A percentile compares a stretch with the other conserved stretches of the same genome.
phyloP scores from a whole-genome alignment of 2,329 filamentous ascomycete genomes.

The Neopestalotiopsis clavispora region DNA sequence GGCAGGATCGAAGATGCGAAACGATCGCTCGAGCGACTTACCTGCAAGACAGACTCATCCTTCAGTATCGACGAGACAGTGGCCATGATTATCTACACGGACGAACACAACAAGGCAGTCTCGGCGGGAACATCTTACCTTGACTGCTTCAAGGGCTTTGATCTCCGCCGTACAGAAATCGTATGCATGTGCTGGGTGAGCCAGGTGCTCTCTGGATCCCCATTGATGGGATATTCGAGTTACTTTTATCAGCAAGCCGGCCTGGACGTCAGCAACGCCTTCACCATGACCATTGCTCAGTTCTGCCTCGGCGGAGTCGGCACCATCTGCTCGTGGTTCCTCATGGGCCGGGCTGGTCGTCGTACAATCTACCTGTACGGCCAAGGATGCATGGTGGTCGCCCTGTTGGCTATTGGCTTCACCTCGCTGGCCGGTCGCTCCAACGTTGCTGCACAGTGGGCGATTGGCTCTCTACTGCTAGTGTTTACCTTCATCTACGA shows the following conservation, averaged over 20 bases:
- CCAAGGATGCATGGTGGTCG: conserved; percentile 37
- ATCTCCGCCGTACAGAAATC: conserved; percentile 39
- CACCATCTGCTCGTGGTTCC: conserved; percentile 41
- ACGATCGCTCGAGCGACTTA: conserved; percentile 32
- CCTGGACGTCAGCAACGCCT: conserved; percentile 26
- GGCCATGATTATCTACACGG: conserved; percentile 44
- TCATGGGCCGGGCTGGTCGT: conserved; percentile 38
- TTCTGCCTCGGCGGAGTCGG: conserved; percentile 40
- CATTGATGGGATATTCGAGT: conserved; percentile 33
- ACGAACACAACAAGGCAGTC: conserved; percentile 38
- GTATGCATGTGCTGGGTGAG: conserved; percentile 30
- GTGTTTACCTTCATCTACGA: conserved; percentile 45
- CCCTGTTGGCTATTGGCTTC: conserved; percentile 40
- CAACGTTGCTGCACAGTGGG: conserved; percentile 23
- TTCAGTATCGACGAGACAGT: conserved; percentile 38
- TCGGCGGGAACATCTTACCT: conserved; percentile 36
- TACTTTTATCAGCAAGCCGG: conserved; percentile 37
- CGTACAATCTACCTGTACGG: conserved; percentile 40
- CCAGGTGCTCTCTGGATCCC: conserved; percentile 24
- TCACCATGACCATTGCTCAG: conserved; percentile 33
- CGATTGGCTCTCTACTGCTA: conserved; percentile 42
- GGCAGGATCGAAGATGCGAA: conserved; percentile 36
- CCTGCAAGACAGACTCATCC: conserved; percentile 21
- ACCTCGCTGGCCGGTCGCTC: conserved; percentile 30
- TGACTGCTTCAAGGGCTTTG: conserved; percentile 43